phyloP scores from a whole-genome alignment of 169 alveolate genomes.

The Babesia ovata region DNA sequence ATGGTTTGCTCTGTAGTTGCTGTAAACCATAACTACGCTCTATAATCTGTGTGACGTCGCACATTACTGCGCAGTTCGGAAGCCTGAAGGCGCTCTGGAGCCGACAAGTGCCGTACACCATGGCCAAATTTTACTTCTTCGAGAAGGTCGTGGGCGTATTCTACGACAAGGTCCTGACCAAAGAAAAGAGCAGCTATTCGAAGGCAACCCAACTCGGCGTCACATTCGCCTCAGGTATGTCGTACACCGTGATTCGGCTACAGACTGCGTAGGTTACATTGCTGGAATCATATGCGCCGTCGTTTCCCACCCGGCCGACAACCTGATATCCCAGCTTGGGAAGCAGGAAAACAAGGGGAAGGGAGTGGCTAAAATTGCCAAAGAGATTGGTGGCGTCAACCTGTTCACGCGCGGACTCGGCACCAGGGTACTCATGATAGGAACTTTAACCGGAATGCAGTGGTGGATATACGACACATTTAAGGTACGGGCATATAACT shows the following conservation, averaged over 20 bases:
- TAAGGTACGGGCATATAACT: constrained; percentile 71
- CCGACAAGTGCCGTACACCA: constrained; percentile 96
- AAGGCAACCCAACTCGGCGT: constrained; percentile 89
- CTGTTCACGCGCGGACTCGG: constrained; percentile 86
- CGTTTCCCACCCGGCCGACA: constrained; percentile 97
- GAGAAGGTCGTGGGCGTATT: constrained; percentile 90
- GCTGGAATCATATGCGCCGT: constrained; percentile 96
- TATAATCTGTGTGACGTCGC: background rate
- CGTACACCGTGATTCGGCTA: no score
- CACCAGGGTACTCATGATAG: constrained; percentile 97
- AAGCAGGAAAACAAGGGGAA: constrained; percentile 84
- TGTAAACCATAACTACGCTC: background rate
- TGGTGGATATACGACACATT: constrained; percentile 98
- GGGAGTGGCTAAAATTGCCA: constrained; percentile 52
- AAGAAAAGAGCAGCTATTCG: constrained; percentile 86
- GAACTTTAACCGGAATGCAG: constrained; percentile 97
- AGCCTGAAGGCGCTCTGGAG: constrained; percentile 91
- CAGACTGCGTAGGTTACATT: constrained; percentile 84
- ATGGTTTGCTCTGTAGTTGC: background rate
- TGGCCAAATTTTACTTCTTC: constrained; percentile 97
- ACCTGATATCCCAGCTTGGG: constrained; percentile 92
- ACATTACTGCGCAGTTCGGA: constrained; percentile 66
- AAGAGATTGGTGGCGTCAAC: constrained; percentile 77
- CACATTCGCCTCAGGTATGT: constrained; percentile 90
- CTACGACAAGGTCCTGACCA: constrained; percentile 88